Evolutionary conservation across 257 asterid genomes (phyloP).

Genomic region (Primulina tabacum): DNA sequence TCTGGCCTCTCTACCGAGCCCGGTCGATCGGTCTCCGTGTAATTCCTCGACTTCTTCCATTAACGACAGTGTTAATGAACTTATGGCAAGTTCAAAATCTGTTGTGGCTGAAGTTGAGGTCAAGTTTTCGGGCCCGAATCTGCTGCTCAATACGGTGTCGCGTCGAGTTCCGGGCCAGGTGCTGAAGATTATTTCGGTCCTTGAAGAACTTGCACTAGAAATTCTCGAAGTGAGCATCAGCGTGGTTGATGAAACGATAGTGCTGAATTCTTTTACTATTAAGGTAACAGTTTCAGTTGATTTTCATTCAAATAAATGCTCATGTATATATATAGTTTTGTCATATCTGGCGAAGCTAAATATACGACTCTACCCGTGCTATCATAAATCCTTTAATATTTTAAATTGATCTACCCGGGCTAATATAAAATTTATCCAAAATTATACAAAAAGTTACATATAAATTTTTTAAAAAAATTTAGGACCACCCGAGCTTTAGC

Average conservation of each 20-base stretch:
- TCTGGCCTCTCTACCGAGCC: constrained; percentile 30
- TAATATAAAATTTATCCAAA: too few species aligned
- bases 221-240: constrained; percentile 68
- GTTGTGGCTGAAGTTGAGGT: constrained; percentile 85
- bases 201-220: constrained; percentile 68
- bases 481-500: too few species aligned
- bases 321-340: too few species aligned
- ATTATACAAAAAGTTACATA: too few species aligned
- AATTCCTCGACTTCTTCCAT: constrained; percentile 45
- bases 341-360: too few species aligned
- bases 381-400: too few species aligned
- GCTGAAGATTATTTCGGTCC: constrained; percentile 50
- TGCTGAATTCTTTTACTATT: constrained; percentile 76
- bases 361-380: too few species aligned
- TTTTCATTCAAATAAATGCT: too few species aligned
- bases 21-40: constrained; percentile 17
- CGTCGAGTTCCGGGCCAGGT: constrained; percentile 67
- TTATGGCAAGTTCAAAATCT: constrained; percentile 73
- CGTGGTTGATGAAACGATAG: constrained; percentile 48
- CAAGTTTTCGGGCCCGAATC: constrained; percentile 71
- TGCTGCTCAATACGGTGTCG: constrained; percentile 64
- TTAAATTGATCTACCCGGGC: too few species aligned
- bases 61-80: constrained; percentile 58
- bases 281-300: constrained; percentile 43
- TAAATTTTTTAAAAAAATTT: too few species aligned